Percentiles rank a stretch among this genome's conserved stretches.
Conservation (phyloP, 2,329 filamentous ascomycete species). For the Eutypa lata region DNA sequence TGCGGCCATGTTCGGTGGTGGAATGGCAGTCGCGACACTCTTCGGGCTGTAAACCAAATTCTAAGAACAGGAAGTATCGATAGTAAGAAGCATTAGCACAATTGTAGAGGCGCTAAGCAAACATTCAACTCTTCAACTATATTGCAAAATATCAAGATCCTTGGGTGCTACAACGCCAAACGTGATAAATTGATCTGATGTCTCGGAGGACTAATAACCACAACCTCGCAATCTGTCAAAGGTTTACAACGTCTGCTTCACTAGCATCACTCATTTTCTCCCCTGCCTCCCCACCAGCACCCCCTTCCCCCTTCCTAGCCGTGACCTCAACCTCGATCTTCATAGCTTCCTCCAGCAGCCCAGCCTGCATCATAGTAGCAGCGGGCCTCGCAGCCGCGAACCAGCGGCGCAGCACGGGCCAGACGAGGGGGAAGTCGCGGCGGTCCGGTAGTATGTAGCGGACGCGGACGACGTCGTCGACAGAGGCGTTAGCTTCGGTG, state of each 20-base stretch:
- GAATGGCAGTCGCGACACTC: conserved; percentile 29
- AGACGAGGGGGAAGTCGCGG: conserved; percentile 44
- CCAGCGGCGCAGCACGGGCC: conserved; percentile 48
- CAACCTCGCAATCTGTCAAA: too few relatives aligned
- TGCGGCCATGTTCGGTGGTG: conserved; percentile 53
- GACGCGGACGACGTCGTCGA: conserved; percentile 49
- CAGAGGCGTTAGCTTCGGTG: conserved; percentile 34
- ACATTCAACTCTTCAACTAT: too few relatives aligned
- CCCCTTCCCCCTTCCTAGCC: conserved; percentile 8
- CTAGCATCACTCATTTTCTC: neutral
- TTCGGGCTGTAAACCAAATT: conserved; percentile 4
- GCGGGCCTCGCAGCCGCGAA: conserved; percentile 46
- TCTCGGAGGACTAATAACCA: too few relatives aligned
- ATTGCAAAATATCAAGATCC: too few relatives aligned
- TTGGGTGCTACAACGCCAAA: too few relatives aligned
- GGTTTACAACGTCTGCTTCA: too few relatives aligned
- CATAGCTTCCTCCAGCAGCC: conserved; percentile 48
- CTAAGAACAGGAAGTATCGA: too few relatives aligned
- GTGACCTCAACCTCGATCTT: conserved; percentile 28
- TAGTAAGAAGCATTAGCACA: too few relatives aligned
- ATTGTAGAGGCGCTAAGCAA: too few relatives aligned
- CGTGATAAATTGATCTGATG: too few relatives aligned
- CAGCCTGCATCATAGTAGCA: conserved; percentile 51
- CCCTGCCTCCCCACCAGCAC: too few relatives aligned
- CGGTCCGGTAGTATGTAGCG: conserved; percentile 49